A percentile compares a stretch with the other conserved stretches of the same genome.
Evolutionary conservation across 2,329 filamentous ascomycete genomes (phyloP).

Genomic region (Leptodontidium sp.): DNA sequence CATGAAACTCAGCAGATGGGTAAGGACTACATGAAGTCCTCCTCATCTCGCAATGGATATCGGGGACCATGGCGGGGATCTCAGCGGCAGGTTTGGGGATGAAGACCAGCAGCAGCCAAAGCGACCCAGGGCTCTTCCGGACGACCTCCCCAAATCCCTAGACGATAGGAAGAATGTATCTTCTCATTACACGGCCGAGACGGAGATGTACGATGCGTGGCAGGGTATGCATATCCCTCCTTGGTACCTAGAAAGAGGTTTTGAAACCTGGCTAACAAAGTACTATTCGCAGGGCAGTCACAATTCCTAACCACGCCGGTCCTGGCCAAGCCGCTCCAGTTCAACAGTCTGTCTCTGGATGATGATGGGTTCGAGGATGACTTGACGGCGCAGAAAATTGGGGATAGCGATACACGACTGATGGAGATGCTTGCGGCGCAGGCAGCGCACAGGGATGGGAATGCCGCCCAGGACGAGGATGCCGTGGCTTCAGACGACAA

Average conservation of each 20-base stretch:
- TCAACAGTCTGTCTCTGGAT: slow-evolving; percentile 82
- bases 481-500: slow-evolving; percentile 78
- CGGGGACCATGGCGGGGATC: slow-evolving; percentile 58
- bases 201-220: slow-evolving; percentile 99
- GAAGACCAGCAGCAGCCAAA: slow-evolving; percentile 48
- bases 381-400: slow-evolving; percentile 59
- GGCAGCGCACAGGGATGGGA: slow-evolving; percentile 81
- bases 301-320: slow-evolving; percentile 92
- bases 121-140: slow-evolving; percentile 68
- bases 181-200: slow-evolving; percentile 73
- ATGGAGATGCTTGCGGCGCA: slow-evolving; percentile 97
- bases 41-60: slow-evolving; percentile 62
- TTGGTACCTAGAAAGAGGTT: not conserved
- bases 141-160: slow-evolving; percentile 88
- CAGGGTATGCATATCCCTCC: slow-evolving; percentile 68
- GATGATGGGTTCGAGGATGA: slow-evolving; percentile 76
- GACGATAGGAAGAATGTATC: slow-evolving; percentile 82
- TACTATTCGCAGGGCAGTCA: slow-evolving; percentile 75
- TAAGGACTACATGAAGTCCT: slow-evolving; percentile 42
- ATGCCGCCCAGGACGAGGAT: slow-evolving; percentile 80
- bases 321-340: slow-evolving; percentile 82
- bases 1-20: slow-evolving; percentile 38
- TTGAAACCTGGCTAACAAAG: slow-evolving; percentile 31
- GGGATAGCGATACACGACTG: slow-evolving; percentile 85
- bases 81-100: slow-evolving; percentile 63